Conservation (phyloP, 2,329 filamentous ascomycete genomes). For the Lecanicillium sp. region DNA sequence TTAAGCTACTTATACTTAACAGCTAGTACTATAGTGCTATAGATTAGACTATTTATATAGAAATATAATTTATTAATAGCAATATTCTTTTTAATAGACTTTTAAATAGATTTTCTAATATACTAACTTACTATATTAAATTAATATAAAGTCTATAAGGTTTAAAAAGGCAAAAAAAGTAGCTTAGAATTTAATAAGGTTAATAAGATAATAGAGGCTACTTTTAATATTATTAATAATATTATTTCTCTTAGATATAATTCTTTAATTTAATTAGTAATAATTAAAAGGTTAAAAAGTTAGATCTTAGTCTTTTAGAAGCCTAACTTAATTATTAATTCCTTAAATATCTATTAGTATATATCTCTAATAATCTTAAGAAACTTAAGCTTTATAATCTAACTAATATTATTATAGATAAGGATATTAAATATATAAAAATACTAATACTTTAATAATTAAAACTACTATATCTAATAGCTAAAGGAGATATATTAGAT, state of each 20-base stretch:
- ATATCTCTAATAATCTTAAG: background rate
- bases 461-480: conserved; percentile 6
- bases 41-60: too few relatives aligned
- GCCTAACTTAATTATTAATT: background rate
- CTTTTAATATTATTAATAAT: background rate
- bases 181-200: background rate
- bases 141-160: background rate
- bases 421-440: background rate
- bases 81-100: background rate
- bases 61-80: too few relatives aligned
- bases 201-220: too few relatives aligned
- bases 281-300: background rate
- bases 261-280: background rate
- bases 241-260: background rate
- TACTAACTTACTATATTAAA: background rate
- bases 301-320: too few relatives aligned
- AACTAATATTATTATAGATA: conserved; percentile 1
- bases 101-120: background rate
- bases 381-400: conserved; percentile 2
- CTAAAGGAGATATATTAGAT: conserved; percentile 2
- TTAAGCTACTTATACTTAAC: background rate
- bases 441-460: conserved; percentile 6
- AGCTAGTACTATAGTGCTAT: too few relatives aligned
- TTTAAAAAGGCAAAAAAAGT: background rate
- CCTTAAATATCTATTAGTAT: background rate